Evolutionary conservation across 2,329 filamentous ascomycete genomes (phyloP).

Genomic region (Alternaria sp.): DNA sequence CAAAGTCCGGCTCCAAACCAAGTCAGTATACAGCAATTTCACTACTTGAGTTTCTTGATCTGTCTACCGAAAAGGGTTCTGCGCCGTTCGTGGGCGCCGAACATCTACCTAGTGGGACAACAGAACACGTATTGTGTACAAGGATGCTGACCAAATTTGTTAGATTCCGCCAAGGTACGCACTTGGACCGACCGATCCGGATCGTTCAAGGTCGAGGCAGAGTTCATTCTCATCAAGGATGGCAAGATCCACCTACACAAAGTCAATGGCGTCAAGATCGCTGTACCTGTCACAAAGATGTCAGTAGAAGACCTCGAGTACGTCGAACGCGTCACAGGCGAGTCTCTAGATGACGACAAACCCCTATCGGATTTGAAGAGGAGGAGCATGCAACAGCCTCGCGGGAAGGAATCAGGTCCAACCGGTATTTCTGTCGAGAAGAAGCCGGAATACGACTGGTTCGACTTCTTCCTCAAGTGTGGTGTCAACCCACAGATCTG

Average conservation of each 20-base stretch:
- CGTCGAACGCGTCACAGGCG: conserved; percentile 84
- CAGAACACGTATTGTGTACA: background rate
- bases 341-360: conserved; percentile 90
- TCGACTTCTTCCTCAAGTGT: conserved; percentile 94
- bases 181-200: conserved; percentile 96
- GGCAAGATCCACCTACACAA: conserved; percentile 98
- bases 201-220: conserved; percentile 95
- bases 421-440: conserved; percentile 70
- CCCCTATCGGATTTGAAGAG: conserved; percentile 82
- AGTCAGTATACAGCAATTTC: conserved; percentile 63
- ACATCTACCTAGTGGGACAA: background rate
- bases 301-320: conserved; percentile 93
- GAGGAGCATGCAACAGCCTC: conserved; percentile 48
- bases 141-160: conserved; percentile 12
- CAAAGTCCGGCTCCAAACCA: conserved; percentile 66
- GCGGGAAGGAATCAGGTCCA: conserved; percentile 58
- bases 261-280: conserved; percentile 97
- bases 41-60: background rate
- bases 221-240: conserved; percentile 92
- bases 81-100: background rate
- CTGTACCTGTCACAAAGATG: conserved; percentile 95
- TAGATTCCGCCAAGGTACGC: conserved; percentile 78
- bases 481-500: conserved; percentile 92
- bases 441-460: conserved; percentile 92
- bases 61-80: background rate